Conservation (phyloP, 2,329 filamentous ascomycete species). For the Stachybotrys elegans region DNA sequence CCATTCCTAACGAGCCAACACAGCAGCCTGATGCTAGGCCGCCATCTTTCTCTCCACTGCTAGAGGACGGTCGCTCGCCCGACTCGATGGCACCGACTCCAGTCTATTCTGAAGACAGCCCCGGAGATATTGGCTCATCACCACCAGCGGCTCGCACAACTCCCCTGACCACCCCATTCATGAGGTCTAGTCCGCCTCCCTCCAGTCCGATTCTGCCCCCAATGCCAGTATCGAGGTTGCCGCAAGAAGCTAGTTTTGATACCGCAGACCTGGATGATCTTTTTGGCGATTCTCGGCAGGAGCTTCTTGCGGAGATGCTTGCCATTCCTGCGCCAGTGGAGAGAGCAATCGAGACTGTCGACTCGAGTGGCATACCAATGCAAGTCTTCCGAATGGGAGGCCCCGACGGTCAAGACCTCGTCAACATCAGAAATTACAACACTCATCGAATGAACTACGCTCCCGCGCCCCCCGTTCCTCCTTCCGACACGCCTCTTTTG, state of each 20-base stretch:
- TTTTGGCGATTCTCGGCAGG: conserved; percentile 56
- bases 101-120: conserved; percentile 58
- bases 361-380: conserved; percentile 29
- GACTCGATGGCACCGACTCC: conserved; percentile 49
- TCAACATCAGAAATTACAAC: conserved; percentile 30
- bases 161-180: conserved; percentile 48
- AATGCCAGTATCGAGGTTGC: conserved; percentile 54
- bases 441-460: conserved; percentile 18
- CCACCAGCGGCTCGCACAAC: conserved; percentile 70
- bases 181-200: conserved; percentile 57
- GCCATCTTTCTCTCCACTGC: conserved; percentile 36
- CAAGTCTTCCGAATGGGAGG: conserved; percentile 39
- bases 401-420: conserved; percentile 26
- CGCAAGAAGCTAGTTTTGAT: conserved; percentile 78
- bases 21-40: conserved; percentile 30
- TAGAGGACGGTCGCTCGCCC: conserved; percentile 49
- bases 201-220: conserved; percentile 76
- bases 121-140: conserved; percentile 81
- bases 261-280: conserved; percentile 70
- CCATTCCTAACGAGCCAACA: conserved; percentile 41
- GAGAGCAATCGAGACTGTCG: conserved; percentile 25
- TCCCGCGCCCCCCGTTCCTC: conserved; percentile 11
- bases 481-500: conserved; percentile 15
- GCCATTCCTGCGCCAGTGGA: conserved; percentile 12
- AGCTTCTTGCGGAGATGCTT: conserved; percentile 28